Evolutionary conservation across 192 early-diverging fungal genomes (phyloP), one percentile per base, ranked within the genome.

Genomic region (Nowakowskiella sp.): DNA sequence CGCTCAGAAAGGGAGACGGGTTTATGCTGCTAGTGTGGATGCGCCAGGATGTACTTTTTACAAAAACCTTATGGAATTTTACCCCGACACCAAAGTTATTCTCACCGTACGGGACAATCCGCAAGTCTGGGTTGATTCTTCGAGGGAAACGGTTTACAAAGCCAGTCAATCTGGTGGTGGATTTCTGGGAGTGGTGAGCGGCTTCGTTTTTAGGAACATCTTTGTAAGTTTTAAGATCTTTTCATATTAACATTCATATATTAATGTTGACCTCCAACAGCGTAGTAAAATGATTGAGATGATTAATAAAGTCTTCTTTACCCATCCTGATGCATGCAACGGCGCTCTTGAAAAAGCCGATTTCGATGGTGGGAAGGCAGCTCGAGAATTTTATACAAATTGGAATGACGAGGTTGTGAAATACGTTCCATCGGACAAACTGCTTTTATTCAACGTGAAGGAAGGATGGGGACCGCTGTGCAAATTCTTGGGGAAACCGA

Each of bases 381-480:
- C 49, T 13, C 53, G 47, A 29, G 13, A 49, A 7, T 44, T 66
- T 0, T 66, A 50, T 36, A 22, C 13, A 21, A 48, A 65, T 19
- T 61, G 57, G 43, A 62, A 51, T 23, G 64, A 66, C 32, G 43
- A 30, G 6, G 62, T 67, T 27, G 64, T 64, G 56, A 27, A 45
- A 9, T 4, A 7, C n/a, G 65, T 64, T 1, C 51, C 64, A 13
- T 27, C 59, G 0, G 39, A 51, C 19, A 47, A 58, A 26, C 43
- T 67, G n/a, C 55, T 67, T 5, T 54, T 67, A 1, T 61, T 49
- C 23, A 31, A 59, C 8, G 51, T 66, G 10, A 24, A 27, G 25
- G 31, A 67, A 26, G 65, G 65, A 4, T 67, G 61, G 60, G 61
- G 51, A 32, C 65, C 65, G 4, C 43, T 67, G 6, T 67, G 65